Conservation (phyloP, 768 basidiomycete genomes). For the Scleroderma citrinum region DNA sequence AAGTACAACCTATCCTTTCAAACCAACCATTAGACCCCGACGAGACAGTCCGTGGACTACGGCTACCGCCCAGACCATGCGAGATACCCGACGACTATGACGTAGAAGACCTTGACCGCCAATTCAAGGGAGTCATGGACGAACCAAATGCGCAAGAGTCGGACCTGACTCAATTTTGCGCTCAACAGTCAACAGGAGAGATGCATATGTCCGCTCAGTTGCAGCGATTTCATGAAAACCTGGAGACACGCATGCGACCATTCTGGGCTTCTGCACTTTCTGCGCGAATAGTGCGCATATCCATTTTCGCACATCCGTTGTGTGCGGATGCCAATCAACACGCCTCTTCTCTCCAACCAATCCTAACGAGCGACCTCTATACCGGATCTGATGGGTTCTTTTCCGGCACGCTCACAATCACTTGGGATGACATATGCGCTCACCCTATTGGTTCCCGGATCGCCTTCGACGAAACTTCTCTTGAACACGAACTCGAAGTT, state of each 20-base stretch:
- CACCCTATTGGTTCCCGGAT: conserved; percentile 56
- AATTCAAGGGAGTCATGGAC: conserved; percentile 30
- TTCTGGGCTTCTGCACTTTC: conserved; percentile 78
- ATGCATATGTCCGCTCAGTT: conserved; percentile 28
- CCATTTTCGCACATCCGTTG: conserved; percentile 42
- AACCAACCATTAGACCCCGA: conserved; percentile 19
- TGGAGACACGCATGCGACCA: conserved; percentile 67
- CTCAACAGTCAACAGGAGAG: conserved; percentile 17
- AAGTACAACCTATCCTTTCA: conserved; percentile 33
- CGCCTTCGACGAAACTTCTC: conserved; percentile 43
- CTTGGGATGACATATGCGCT: conserved; percentile 62
- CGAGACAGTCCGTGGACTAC: conserved; percentile 23
- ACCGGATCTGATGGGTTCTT: conserved; percentile 75
- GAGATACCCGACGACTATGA: conserved; percentile 60
- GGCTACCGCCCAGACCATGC: conserved; percentile 50
- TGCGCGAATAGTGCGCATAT: conserved; percentile 54
- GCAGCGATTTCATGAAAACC: conserved; percentile 61
- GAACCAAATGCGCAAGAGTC: conserved; percentile 2
- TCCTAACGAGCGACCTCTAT: conserved; percentile 43
- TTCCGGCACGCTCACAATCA: conserved; percentile 51
- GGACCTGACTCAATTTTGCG: conserved; percentile 7
- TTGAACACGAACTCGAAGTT: conserved; percentile 47
- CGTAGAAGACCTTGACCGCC: conserved; percentile 48
- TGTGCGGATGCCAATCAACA: conserved; percentile 21
- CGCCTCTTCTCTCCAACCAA: conserved; percentile 34